phyloP scores from a whole-genome alignment of 2,329 filamentous ascomycete species.

The Aureobasidium sp. region DNA sequence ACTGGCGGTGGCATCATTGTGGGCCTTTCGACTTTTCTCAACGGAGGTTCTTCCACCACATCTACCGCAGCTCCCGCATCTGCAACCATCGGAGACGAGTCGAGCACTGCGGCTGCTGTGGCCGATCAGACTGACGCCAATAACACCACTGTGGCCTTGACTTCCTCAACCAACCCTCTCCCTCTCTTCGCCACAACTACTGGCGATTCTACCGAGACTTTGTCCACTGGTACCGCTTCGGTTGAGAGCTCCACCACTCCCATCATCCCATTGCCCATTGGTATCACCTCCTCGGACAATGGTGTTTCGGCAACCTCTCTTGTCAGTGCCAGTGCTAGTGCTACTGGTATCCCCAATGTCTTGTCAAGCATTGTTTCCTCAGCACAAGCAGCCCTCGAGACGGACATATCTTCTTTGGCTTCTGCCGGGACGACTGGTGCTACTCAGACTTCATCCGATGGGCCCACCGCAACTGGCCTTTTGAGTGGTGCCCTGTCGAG shows the following conservation, averaged over 20 bases:
- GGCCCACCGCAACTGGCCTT: conserved; percentile 13
- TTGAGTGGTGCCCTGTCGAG: conserved; percentile 18
- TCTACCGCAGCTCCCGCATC: conserved; percentile 2
- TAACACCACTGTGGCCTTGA: not conserved
- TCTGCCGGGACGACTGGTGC: conserved; percentile 13
- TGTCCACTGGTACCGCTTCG: not conserved
- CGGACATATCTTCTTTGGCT: conserved; percentile 17
- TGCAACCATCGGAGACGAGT: not conserved
- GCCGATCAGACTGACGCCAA: not conserved
- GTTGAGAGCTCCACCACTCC: conserved; percentile 1
- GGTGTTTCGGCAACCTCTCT: not conserved
- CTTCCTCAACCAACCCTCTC: not conserved
- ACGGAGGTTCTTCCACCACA: conserved; percentile 13
- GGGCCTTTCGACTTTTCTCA: conserved; percentile 25
- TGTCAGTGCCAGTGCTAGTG: not conserved
- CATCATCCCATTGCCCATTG: not conserved
- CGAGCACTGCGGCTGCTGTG: not conserved
- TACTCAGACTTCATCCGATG: conserved; percentile 11
- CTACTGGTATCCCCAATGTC: conserved; percentile 3
- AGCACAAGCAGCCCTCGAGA: not conserved
- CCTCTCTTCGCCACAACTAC: not conserved
- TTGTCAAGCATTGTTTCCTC: conserved; percentile 16
- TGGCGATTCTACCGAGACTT: not conserved
- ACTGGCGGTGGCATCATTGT: conserved; percentile 23
- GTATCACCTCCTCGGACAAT: not conserved